These are phyloP conservation scores for Trichoderma gamsii DNA, from an alignment of 495 filamentous ascomycete genomes.

Conservation along the genomic window DNA sequence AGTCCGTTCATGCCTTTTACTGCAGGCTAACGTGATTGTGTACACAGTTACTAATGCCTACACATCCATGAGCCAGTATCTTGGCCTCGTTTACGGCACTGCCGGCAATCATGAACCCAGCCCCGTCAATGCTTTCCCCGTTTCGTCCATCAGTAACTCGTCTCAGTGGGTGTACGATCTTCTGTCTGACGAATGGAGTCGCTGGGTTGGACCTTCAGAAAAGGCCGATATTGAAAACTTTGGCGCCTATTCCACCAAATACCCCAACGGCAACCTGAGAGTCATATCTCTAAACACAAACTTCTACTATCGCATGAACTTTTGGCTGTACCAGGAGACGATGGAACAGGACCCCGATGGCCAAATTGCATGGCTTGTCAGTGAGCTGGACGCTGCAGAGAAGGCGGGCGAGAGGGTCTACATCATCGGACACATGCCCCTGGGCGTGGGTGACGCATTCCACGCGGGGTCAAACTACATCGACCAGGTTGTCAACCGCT, in stretches of 20 bases:
- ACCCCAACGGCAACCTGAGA: conserved; percentile 39
- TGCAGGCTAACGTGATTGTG: not conserved
- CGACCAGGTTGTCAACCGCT: conserved; percentile 50
- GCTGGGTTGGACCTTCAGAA: conserved; percentile 37
- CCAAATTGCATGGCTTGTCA: conserved; percentile 46
- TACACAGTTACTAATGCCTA: conserved; percentile 41
- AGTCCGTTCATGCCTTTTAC: conserved; percentile 20
- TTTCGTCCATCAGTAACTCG: conserved; percentile 28
- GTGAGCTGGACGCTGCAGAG: conserved; percentile 47
- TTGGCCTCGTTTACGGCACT: conserved; percentile 43
- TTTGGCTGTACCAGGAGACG: conserved; percentile 44
- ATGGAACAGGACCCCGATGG: conserved; percentile 45
- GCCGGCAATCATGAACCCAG: conserved; percentile 52
- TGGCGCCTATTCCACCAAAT: conserved; percentile 45
- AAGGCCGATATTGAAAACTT: conserved; percentile 31
- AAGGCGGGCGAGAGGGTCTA: conserved; percentile 45
- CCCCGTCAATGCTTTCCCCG: conserved; percentile 48
- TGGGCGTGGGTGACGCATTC: conserved; percentile 42
- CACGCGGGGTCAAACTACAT: conserved; percentile 48
- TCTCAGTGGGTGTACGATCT: conserved; percentile 49
- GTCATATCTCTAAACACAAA: conserved; percentile 55
- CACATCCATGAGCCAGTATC: conserved; percentile 29
- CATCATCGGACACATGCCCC: conserved; percentile 49
- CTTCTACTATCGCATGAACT: conserved; percentile 52
- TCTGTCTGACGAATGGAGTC: conserved; percentile 40